These are phyloP conservation scores for Pseudonitzschia multiseries DNA, from an alignment of 108 stramenopile genomes.

Conservation along the genomic window DNA sequence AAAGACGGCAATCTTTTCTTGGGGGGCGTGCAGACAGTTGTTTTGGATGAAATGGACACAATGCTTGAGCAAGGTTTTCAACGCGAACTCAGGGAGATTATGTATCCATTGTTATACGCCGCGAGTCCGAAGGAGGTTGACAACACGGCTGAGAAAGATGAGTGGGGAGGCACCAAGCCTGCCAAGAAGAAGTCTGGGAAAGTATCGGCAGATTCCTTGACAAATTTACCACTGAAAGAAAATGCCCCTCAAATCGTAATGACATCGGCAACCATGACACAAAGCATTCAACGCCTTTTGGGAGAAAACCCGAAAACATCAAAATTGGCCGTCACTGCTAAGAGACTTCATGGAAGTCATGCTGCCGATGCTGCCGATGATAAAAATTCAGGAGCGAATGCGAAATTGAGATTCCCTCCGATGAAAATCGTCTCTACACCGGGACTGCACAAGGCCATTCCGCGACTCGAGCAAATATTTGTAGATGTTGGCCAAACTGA, in stretches of 20 bases:
- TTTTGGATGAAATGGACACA: constrained; percentile 98
- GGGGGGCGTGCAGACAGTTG: constrained; percentile 62
- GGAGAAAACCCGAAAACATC: constrained; percentile 49
- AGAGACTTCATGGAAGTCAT: constrained; percentile 38
- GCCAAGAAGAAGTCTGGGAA: constrained; percentile 3
- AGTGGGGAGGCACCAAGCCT: constrained; percentile 29
- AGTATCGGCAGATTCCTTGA: background rate
- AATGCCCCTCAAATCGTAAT: constrained; percentile 82
- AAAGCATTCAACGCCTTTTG: constrained; percentile 69
- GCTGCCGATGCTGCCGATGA: constrained; percentile 13
- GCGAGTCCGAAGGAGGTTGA: constrained; percentile 32
- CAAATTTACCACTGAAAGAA: constrained; percentile 38
- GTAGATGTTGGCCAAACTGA: constrained; percentile 91
- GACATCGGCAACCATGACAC: constrained; percentile 97
- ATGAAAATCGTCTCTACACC: constrained; percentile 81
- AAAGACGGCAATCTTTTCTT: constrained; percentile 83
- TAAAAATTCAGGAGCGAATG: constrained; percentile 22
- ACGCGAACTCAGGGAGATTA: constrained; percentile 77
- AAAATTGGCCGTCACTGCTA: constrained; percentile 44
- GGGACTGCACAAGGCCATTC: constrained; percentile 89
- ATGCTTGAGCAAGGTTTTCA: constrained; percentile 97
- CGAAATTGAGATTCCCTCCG: constrained; percentile 50
- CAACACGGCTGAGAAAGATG: constrained; percentile 8
- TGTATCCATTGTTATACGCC: constrained; percentile 80
- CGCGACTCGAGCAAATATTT: constrained; percentile 85